Evolutionary conservation across 805 yeast genomes (phyloP).

Genomic region (Saturnispora quitensis): DNA sequence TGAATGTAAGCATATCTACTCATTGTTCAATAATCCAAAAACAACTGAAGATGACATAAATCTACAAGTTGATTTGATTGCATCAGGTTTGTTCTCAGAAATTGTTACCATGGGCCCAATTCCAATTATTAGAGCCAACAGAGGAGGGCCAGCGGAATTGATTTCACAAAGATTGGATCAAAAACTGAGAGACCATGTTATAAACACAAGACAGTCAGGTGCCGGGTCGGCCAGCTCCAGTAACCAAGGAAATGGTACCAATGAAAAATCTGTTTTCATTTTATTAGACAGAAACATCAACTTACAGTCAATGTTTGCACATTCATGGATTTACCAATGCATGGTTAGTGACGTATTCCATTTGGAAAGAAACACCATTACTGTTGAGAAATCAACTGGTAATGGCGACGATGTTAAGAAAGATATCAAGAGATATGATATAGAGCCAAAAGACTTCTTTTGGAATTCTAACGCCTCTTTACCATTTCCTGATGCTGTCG

Average conservation of each 20-base stretch:
- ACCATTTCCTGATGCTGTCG: constrained; percentile 99
- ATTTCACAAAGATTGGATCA: constrained; percentile 82
- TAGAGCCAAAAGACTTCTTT: constrained; percentile 89
- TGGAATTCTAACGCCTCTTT: constrained; percentile 78
- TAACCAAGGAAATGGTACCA: background rate
- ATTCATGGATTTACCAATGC: constrained; percentile 97
- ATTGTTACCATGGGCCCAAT: constrained; percentile 69
- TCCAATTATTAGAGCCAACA: constrained; percentile 85
- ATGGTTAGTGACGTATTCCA: constrained; percentile 89
- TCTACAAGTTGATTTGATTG: constrained; percentile 54
- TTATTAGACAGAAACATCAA: constrained; percentile 85
- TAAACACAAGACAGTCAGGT: constrained; percentile 43
- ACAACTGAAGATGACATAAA: constrained; percentile 72
- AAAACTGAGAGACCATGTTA: constrained; percentile 75
- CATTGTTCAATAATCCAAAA: constrained; percentile 57
- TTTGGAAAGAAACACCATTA: constrained; percentile 73
- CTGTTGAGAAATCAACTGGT: constrained; percentile 33
- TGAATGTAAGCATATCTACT: constrained; percentile 58
- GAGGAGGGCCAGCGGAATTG: constrained; percentile 93
- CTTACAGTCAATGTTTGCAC: constrained; percentile 87
- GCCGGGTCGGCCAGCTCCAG: constrained; percentile 5
- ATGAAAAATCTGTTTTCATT: constrained; percentile 66
- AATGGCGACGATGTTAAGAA: constrained; percentile 30
- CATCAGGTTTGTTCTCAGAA: constrained; percentile 72
- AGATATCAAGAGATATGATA: constrained; percentile 59